These are phyloP conservation scores for Solidago caesia DNA, from an alignment of 129 eudicot genomes.

Conservation along the genomic window DNA sequence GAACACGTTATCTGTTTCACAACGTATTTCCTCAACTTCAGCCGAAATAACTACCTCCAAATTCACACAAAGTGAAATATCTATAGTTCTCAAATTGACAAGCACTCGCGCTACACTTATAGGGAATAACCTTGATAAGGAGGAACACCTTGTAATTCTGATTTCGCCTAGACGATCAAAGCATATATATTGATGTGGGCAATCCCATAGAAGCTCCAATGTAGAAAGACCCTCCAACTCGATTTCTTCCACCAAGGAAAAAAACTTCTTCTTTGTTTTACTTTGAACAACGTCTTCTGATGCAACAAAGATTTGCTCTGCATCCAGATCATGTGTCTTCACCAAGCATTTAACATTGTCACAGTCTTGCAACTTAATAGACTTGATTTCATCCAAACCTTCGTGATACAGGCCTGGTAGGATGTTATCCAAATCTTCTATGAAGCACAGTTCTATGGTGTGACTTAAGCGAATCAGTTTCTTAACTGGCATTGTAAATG, in stretches of 20 bases:
- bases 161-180: not conserved
- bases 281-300: too few species aligned
- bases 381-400: not conserved
- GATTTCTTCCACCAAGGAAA: slow-evolving; percentile 5
- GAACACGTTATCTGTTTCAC: not conserved
- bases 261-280: not conserved
- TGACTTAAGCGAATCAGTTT: not conserved
- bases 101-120: slow-evolving; percentile 5
- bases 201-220: slow-evolving; percentile 3
- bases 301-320: too few species aligned
- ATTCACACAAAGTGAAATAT: not conserved
- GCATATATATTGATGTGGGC: slow-evolving; percentile 7
- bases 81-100: not conserved
- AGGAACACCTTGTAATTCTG: not conserved
- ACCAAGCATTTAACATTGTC: slow-evolving; percentile 2
- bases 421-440: not conserved
- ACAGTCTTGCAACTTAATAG: not conserved
- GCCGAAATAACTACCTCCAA: slow-evolving; percentile 3
- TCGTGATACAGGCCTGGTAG: not conserved
- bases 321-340: not conserved
- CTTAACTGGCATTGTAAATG: not conserved
- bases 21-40: not conserved
- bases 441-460: fast-evolving
- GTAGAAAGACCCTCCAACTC: fast-evolving
- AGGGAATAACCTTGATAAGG: not conserved